These are phyloP conservation scores for Thielaviopsis ethacetica DNA, from an alignment of 2,329 filamentous ascomycete genomes.

Conservation along the genomic window DNA sequence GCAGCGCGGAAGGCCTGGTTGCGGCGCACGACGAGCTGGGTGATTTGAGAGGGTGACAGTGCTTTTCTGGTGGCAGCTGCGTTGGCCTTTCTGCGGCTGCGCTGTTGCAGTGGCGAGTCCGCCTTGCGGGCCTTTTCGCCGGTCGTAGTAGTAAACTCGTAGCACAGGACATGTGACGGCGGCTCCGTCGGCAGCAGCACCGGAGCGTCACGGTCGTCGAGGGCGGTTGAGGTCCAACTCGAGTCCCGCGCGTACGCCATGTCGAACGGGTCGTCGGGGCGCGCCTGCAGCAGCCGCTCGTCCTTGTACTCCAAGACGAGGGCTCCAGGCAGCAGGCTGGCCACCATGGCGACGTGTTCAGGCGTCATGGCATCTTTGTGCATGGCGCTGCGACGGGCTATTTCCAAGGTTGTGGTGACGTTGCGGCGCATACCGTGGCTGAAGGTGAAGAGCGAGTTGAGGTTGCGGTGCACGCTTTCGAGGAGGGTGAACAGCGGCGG, in stretches of 20 bases:
- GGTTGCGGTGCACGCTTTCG: constrained; percentile 60
- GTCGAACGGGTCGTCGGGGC: neutral
- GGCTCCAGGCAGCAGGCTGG: constrained; percentile 25
- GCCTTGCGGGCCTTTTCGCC: neutral
- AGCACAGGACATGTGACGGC: neutral
- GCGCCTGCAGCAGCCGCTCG: neutral
- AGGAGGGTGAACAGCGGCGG: constrained; percentile 57
- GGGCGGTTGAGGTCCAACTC: neutral
- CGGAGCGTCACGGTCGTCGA: neutral
- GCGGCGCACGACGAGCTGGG: constrained; percentile 71
- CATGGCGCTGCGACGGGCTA: constrained; percentile 60
- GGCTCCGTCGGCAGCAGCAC: neutral
- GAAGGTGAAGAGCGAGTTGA: constrained; percentile 91
- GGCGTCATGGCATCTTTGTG: constrained; percentile 53
- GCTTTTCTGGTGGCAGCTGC: neutral
- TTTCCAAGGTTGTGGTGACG: constrained; percentile 80
- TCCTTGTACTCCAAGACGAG: neutral
- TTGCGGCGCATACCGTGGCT: constrained; percentile 76
- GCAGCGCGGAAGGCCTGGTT: constrained; percentile 71
- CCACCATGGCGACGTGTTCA: constrained; percentile 71
- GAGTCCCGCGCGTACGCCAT: neutral
- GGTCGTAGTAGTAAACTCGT: neutral
- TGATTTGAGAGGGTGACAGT: constrained; percentile 70
- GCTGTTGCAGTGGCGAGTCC: neutral
- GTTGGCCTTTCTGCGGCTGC: too few species aligned